Evolutionary conservation across 345 rosid genomes (phyloP).

Genomic region (Populus nigra): DNA sequence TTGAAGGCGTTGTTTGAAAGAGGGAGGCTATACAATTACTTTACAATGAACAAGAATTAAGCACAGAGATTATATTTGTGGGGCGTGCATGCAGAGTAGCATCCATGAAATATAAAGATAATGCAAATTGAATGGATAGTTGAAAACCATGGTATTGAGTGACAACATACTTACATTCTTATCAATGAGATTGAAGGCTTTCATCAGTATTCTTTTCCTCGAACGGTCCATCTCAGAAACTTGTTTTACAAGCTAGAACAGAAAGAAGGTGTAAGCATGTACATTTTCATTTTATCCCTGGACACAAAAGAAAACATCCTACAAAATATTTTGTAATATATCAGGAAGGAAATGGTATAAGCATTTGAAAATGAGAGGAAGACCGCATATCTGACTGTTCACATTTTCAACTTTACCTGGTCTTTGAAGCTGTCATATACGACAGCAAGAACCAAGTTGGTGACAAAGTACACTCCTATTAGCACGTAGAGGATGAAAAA

Average conservation of each 20-base stretch:
- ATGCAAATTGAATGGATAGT: conserved; percentile 1
- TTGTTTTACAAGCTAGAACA: conserved; percentile 81
- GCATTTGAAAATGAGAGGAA: not conserved
- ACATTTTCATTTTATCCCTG: not conserved
- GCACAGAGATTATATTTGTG: conserved; percentile 8
- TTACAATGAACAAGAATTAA: not conserved
- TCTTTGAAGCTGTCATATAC: conserved; percentile 92
- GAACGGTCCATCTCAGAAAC: conserved; percentile 66
- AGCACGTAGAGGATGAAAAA: conserved; percentile 82
- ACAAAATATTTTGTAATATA: not conserved
- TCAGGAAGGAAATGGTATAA: not conserved
- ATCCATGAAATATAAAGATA: not conserved
- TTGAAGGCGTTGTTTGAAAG: not conserved
- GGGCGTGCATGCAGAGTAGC: not conserved
- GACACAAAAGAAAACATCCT: not conserved
- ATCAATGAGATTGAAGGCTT: conserved; percentile 85
- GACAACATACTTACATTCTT: conserved; percentile 50
- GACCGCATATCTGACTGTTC: not conserved
- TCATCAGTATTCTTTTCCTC: conserved; percentile 62
- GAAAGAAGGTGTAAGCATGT: conserved; percentile 10
- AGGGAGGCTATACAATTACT: not conserved
- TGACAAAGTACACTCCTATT: conserved; percentile 92
- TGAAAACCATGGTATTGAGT: conserved; percentile 10
- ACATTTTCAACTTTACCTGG: conserved; percentile 50
- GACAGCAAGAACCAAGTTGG: conserved; percentile 96